Percentiles rank a stretch among this genome's conserved stretches.
These are phyloP conservation scores for Babesia ovata DNA, from an alignment of 169 alveolate genomes.

Conservation along the genomic window DNA sequence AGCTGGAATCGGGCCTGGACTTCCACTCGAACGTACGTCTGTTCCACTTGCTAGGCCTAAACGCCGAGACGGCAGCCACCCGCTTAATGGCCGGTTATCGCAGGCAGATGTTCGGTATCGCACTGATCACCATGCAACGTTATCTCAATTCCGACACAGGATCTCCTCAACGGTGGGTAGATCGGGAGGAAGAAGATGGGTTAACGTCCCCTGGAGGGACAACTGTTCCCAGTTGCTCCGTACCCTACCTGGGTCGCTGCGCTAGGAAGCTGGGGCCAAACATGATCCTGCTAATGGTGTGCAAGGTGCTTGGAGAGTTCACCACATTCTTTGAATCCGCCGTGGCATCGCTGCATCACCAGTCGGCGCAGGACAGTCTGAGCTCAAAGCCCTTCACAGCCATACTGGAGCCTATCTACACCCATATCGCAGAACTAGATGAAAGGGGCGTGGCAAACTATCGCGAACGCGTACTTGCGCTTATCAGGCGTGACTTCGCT, in stretches of 20 bases:
- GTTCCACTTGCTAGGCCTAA: slow-evolving; percentile 7
- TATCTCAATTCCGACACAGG: slow-evolving; percentile 13
- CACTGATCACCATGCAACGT: slow-evolving; percentile 18
- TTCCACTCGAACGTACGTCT: slow-evolving; percentile 2
- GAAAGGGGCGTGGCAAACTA: slow-evolving; percentile 1
- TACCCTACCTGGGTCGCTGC: slow-evolving; percentile 12
- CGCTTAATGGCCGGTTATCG: slow-evolving; percentile 12
- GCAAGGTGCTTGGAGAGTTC: slow-evolving; percentile 46
- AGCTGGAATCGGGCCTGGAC: slow-evolving; percentile 4
- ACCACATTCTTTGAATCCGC: slow-evolving; percentile 14
- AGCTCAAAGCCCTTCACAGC: background rate
- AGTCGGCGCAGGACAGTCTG: background rate
- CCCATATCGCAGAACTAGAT: background rate
- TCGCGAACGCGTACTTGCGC: background rate
- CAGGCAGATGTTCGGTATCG: slow-evolving; percentile 19
- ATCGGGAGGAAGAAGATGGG: background rate
- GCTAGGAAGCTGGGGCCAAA: slow-evolving; percentile 45
- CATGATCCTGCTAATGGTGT: slow-evolving; percentile 27
- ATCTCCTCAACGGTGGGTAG: background rate
- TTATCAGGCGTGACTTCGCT: slow-evolving; percentile 17
- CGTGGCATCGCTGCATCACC: slow-evolving; percentile 2
- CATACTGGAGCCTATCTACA: background rate
- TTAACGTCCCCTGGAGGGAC: background rate
- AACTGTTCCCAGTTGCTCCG: background rate
- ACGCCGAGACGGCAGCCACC: slow-evolving; percentile 6